phyloP scores from a whole-genome alignment of 257 asterid species.

The Cruciata laevipes region DNA sequence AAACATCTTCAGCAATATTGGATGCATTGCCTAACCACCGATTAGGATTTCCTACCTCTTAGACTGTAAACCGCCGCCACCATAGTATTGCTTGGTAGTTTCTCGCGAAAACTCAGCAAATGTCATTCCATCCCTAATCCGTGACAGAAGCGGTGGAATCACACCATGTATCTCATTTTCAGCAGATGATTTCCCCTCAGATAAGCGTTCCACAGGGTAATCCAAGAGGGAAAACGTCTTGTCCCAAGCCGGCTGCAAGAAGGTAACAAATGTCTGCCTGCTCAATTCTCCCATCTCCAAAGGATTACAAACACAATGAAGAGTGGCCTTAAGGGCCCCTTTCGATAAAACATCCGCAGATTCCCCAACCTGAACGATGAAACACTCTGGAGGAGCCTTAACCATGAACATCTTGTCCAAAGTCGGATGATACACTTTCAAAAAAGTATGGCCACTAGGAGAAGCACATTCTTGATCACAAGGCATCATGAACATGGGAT shows the following conservation, averaged over 20 bases:
- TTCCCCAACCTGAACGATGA: conserved; percentile 89
- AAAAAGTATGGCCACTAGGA: conserved; percentile 53
- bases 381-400: conserved; percentile 48
- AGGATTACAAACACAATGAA: conserved; percentile 70
- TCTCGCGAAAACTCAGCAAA: conserved; percentile 80
- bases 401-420: conserved; percentile 38
- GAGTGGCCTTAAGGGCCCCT: conserved; percentile 80
- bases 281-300: conserved; percentile 43
- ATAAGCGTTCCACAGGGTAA: conserved; percentile 37
- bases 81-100: conserved; percentile 79
- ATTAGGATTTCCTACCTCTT: conserved; percentile 36
- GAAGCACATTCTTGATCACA: conserved; percentile 39
- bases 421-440: conserved; percentile 68
- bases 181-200: conserved; percentile 21
- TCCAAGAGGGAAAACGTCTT: conserved; percentile 54
- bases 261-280: conserved; percentile 79
- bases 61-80: conserved; percentile 71
- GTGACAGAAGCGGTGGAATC: conserved; percentile 58
- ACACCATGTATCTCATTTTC: conserved; percentile 25
- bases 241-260: conserved; percentile 85
- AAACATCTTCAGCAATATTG: too few species aligned
- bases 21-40: neutral
- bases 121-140: conserved; percentile 76
- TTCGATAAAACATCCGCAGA: conserved; percentile 69
- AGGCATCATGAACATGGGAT: conserved; percentile 57